Evolutionary conservation across 805 yeast species (phyloP), one percentile per base, ranked within the genome.

Genomic region (Monosporozyma siamensis): DNA sequence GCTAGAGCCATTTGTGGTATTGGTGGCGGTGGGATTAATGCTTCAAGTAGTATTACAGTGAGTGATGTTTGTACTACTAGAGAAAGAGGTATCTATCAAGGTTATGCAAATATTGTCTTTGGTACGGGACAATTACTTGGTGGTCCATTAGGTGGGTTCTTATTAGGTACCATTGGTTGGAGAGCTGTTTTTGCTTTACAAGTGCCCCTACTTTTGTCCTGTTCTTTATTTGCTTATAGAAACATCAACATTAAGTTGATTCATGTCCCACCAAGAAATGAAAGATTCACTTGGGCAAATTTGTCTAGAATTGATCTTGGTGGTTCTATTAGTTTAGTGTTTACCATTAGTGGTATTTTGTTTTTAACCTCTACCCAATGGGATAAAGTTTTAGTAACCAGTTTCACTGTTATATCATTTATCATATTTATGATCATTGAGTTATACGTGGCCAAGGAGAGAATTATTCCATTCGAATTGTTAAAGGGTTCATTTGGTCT

Each of bases 21-120:
- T 43, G 95, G 95, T 10, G 95, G 95, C n/a, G 92, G 95, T 5
- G 95, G 95, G 1, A 74, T 87, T 54, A 76, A 80, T 40, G 72
- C 89, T 0, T 65, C 86, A 50, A 74, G 85, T 14, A 80, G 95
- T 6, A 82, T 87, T 44, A 72, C 88, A 2, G 72, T 82, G 51
- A 76, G 85, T 22, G 95, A 87, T 60, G 66, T 85, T 38, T 80
- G 88, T 22, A 79, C 92, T 0, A 69, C 81, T 39, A 70, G 89
- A 45, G 78, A 82, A 43, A 69, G 96, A 39, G 95, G 95, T 2
- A 59, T 83, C 26, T 84, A 74, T 60, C 95, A 87, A 61, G 95
- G 95, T 1, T 66, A 82, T 48, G 88, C 86, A 15, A 86, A 85
- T 57, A 68, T 87, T 14, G 78, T 76, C 22, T 87, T 72, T 54